Conservation (phyloP, 495 filamentous ascomycete genomes). For the Xylaria grammica region DNA sequence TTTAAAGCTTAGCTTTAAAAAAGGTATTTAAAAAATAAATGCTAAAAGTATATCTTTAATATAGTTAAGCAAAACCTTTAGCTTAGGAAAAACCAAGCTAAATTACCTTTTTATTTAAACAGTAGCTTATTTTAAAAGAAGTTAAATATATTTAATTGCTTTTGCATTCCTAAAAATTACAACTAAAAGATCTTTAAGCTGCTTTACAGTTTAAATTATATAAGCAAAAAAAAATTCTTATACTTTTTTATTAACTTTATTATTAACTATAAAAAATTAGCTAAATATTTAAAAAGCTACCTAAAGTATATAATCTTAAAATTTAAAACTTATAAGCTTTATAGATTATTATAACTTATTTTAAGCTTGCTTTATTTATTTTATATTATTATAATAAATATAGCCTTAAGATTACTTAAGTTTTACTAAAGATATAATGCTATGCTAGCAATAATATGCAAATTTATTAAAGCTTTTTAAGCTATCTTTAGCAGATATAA, state of each 20-base stretch:
- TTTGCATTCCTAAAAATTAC: conserved; percentile 2
- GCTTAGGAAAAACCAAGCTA: neutral
- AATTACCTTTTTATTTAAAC: neutral
- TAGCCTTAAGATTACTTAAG: neutral
- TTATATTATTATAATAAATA: conserved; percentile 17
- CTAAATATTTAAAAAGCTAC: conserved; percentile 9
- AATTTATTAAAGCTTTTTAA: conserved; percentile 4
- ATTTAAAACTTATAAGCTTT: conserved; percentile 5
- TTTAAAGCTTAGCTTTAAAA: conserved; percentile 8
- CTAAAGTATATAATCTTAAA: conserved; percentile 3
- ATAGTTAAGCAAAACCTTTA: neutral
- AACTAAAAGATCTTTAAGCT: conserved; percentile 2
- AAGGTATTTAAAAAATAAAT: neutral
- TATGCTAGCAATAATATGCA: neutral
- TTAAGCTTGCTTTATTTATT: neutral
- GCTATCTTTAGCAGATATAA: conserved; percentile 4
- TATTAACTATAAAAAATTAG: neutral
- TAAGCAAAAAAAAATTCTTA: neutral
- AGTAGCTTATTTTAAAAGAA: neutral
- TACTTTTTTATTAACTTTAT: conserved; percentile 3
- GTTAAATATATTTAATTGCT: neutral
- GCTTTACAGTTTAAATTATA: neutral
- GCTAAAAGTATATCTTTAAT: neutral
- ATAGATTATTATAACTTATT: conserved; percentile 6
- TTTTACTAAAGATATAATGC: conserved; percentile 10